Percentiles rank a stretch among this genome's conserved stretches.
phyloP scores from a whole-genome alignment of 148 eudicot genomes.

The Silene conica region DNA sequence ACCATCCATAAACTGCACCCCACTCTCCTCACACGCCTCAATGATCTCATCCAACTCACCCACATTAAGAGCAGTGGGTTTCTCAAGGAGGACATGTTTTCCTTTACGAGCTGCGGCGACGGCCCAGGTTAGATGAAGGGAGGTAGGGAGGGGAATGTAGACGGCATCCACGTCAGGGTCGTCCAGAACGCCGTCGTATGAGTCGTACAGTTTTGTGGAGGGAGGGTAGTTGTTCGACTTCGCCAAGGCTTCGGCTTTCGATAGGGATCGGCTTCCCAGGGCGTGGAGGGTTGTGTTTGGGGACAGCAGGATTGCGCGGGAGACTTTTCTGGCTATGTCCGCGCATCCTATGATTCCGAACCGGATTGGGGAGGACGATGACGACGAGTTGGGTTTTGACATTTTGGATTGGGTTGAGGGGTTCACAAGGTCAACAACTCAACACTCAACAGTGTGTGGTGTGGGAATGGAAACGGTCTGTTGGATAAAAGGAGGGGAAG shows the following conservation, averaged over 20 bases:
- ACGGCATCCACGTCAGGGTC: conserved; percentile 74
- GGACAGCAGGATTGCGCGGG: conserved; percentile 49
- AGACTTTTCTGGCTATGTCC: conserved; percentile 58
- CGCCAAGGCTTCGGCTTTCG: conserved; percentile 51
- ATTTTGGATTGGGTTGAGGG: not conserved
- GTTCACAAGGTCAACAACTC: not conserved
- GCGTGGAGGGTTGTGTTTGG: conserved; percentile 50
- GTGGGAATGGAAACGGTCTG: no score
- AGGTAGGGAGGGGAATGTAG: conserved; percentile 71
- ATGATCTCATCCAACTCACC: conserved; percentile 55
- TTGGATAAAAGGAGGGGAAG: no score
- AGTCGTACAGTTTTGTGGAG: conserved; percentile 44
- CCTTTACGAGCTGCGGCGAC: conserved; percentile 55
- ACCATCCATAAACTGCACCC: conserved; percentile 71
- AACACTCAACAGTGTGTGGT: no score
- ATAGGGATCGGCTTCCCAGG: conserved; percentile 57
- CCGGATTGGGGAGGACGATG: conserved; percentile 18
- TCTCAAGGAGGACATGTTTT: conserved; percentile 70
- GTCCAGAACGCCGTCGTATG: conserved; percentile 55
- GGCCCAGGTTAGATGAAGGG: conserved; percentile 65
- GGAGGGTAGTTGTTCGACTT: conserved; percentile 38
- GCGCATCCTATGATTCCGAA: conserved; percentile 80
- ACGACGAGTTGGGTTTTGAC: not conserved
- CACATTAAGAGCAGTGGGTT: conserved; percentile 60
- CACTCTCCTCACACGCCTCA: conserved; percentile 42